Base-by-base conservation (phyloP, 2,329 filamentous ascomycete species). In the Leptographium flavum region DNA sequence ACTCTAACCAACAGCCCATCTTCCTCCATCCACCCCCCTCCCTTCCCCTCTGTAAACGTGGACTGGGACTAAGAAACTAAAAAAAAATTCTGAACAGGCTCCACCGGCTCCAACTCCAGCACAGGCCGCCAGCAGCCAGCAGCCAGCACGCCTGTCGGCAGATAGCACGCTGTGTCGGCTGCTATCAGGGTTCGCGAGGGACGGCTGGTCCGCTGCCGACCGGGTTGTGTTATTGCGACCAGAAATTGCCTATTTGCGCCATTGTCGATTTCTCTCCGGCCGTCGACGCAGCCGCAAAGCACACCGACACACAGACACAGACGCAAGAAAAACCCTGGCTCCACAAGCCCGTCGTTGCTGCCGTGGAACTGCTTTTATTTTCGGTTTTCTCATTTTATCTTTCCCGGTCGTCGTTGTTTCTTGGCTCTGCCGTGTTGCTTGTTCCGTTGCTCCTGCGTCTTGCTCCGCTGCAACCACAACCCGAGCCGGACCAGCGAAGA, bases 61-160 rank as follows among this genome's bases (percentile, higher is more conserved):
- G 21, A 47, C 27, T 38, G n/a, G n/a, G n/a, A n/a, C n/a, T n/a
- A n/a, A n/a, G n/a, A n/a, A n/a, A n/a, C n/a, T n/a, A n/a, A n/a
- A 42, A 33, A 25, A 45, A 46, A 47, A 47, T 23, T 45, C 46
- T 45, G 31, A 32, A 36, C 28, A 22, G 45, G 27, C 39, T 43
- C 49, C 57, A 57, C 57, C 56, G 53, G 56, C 55, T 11, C 42
- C 25, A 36, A 22, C 33, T 33, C 39, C 55, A 53, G 53, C 51
- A 42, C 39, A 28, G 27, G 27, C 27, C 27, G 27, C 3, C 27
- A 28, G 27, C 27, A 28, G 8, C 13, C 27, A 11, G 5, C 27
- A 8, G 27, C 13, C n/a, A n/a, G n/a, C n/a, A n/a, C n/a, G n/a
- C n/a, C n/a, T n/a, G n/a, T n/a, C n/a, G n/a, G n/a, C n/a, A n/a